Percentiles rank a stretch among this genome's conserved stretches.
phyloP scores from a whole-genome alignment of 345 rosid genomes.

The Hibiscus mutabilis region DNA sequence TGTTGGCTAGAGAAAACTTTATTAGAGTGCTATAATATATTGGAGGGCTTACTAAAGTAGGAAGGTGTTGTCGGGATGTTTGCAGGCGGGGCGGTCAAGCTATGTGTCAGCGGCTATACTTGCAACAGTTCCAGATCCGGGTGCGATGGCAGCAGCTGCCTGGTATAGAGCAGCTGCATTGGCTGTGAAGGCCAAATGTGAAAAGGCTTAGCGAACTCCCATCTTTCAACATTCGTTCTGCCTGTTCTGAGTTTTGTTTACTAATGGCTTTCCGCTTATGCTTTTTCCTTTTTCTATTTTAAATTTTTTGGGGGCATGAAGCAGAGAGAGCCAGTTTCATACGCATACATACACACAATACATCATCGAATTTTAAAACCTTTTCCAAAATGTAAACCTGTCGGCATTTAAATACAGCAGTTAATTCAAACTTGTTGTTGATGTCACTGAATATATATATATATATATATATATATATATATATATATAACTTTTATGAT shows the following conservation, averaged over 20 bases:
- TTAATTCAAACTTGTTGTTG: not conserved
- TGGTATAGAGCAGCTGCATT: slow-evolving; percentile 94
- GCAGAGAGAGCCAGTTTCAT: slow-evolving; percentile 47
- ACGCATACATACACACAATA: not conserved
- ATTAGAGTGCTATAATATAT: not conserved
- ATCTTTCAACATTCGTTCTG: not conserved
- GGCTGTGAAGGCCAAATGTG: slow-evolving; percentile 49
- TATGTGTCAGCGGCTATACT: slow-evolving; percentile 59
- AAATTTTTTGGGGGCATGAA: slow-evolving; percentile 13
- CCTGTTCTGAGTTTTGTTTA: slow-evolving; percentile 11
- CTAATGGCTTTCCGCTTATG: slow-evolving; percentile 46
- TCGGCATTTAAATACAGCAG: not conserved
- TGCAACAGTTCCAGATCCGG: slow-evolving; percentile 77
- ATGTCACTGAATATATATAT: not conserved
- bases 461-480: not conserved
- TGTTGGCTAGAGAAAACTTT: not conserved
- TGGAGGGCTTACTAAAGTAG: not conserved
- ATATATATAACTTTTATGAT: not conserved
- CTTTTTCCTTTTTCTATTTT: slow-evolving; percentile 8
- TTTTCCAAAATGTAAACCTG: not conserved
- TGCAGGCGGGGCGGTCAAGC: slow-evolving; percentile 82
- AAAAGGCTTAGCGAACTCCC: slow-evolving; percentile 12
- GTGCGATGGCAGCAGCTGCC: slow-evolving; percentile 85
- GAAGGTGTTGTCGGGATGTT: not conserved
- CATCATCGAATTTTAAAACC: not conserved